phyloP scores from a whole-genome alignment of 441 rosid species.

The Biscutella laevigata region DNA sequence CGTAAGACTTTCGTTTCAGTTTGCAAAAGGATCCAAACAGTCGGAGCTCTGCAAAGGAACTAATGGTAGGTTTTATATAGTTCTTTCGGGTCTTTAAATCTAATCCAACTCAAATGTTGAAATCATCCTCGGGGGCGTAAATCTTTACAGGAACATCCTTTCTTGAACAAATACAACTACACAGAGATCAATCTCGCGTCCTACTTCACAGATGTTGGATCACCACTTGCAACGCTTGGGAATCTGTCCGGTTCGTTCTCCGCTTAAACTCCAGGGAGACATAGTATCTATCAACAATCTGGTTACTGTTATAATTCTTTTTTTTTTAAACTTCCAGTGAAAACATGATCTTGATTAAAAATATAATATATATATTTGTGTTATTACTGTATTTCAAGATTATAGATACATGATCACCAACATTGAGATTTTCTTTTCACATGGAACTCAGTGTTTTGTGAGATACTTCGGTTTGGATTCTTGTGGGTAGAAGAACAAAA shows the following conservation, averaged over 20 bases:
- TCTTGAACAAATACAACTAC: conserved; percentile 59
- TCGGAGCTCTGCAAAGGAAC: conserved; percentile 57
- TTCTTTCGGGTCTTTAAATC: background rate
- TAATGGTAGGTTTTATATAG: conserved; percentile 21
- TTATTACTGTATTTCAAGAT: background rate
- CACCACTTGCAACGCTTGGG: conserved; percentile 81
- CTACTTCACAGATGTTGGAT: conserved; percentile 78
- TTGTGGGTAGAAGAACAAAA: background rate
- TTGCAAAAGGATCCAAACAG: conserved; percentile 63
- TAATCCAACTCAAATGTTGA: background rate
- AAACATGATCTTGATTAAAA: background rate
- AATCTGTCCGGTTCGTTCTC: conserved; percentile 34
- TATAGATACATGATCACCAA: conserved; percentile 11
- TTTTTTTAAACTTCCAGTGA: background rate
- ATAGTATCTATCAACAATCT: background rate
- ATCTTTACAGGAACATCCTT: conserved; percentile 55
- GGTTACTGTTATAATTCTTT: conserved; percentile 4
- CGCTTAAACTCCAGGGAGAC: conserved; percentile 11
- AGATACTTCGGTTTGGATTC: background rate
- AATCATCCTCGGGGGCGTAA: conserved; percentile 8
- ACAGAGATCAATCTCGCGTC: conserved; percentile 55
- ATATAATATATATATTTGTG: background rate
- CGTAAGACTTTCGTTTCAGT: conserved; percentile 49
- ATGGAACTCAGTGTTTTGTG: conserved; percentile 7
- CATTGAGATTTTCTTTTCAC: background rate